Percentiles rank a stretch among this genome's conserved stretches.
phyloP scores from a whole-genome alignment of 2,329 filamentous ascomycete genomes.

The Epichloe sylvatica region DNA sequence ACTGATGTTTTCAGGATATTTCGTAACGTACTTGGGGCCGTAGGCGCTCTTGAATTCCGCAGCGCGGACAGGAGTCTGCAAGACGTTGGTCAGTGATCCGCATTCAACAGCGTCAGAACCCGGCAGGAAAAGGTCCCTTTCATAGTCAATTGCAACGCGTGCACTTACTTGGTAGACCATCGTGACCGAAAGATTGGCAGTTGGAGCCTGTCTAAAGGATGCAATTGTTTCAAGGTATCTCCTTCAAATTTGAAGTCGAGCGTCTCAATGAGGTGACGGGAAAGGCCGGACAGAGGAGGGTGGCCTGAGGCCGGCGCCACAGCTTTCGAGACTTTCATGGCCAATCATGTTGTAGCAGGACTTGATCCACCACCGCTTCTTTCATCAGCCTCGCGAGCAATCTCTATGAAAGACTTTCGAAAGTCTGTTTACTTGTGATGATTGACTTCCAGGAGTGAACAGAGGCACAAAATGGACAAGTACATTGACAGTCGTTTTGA shows the following conservation, averaged over 20 bases:
- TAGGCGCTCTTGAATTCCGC: slow-evolving; percentile 46
- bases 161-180: slow-evolving; percentile 28
- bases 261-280: slow-evolving; percentile 18
- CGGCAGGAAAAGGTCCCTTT: background rate
- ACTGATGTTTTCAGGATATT: background rate
- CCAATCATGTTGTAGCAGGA: slow-evolving; percentile 6
- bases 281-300: slow-evolving; percentile 16
- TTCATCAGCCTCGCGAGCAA: background rate
- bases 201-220: slow-evolving; percentile 16
- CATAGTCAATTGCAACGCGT: background rate
- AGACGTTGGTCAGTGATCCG: slow-evolving; percentile 17
- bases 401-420: background rate
- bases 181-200: slow-evolving; percentile 18
- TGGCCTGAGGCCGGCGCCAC: slow-evolving; percentile 16
- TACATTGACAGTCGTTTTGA: slow-evolving; percentile 49
- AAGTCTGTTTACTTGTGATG: background rate
- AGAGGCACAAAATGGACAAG: slow-evolving; percentile 39
- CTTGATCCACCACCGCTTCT: slow-evolving; percentile 10
- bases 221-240: slow-evolving; percentile 22
- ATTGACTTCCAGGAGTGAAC: background rate
- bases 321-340: slow-evolving; percentile 2
- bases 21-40: slow-evolving; percentile 45
- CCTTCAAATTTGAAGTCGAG: slow-evolving; percentile 10
- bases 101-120: background rate
- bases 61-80: slow-evolving; percentile 33